Conservation (phyloP, 768 basidiomycete genomes). For the Lyophyllum semitale region DNA sequence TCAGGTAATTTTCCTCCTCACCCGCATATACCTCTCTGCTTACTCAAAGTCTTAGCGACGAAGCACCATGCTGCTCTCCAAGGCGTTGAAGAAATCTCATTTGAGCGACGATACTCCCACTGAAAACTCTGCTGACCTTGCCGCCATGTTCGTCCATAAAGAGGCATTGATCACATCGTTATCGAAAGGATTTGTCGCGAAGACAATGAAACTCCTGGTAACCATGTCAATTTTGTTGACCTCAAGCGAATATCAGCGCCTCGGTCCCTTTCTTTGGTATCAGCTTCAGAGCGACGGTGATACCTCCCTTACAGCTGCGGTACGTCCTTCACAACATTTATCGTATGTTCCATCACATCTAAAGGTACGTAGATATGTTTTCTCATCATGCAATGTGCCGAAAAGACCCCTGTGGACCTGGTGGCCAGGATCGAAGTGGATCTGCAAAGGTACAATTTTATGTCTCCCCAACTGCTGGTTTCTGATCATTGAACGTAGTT, state of each 20-base stretch:
- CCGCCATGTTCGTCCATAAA: slow-evolving; percentile 36
- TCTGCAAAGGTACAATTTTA: slow-evolving; percentile 46
- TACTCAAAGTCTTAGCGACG: slow-evolving; percentile 33
- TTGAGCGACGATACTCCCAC: slow-evolving; percentile 12
- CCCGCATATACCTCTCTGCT: slow-evolving; percentile 19
- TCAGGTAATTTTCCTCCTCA: slow-evolving; percentile 37
- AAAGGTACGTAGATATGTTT: slow-evolving; percentile 51
- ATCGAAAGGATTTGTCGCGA: slow-evolving; percentile 43
- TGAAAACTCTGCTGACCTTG: slow-evolving; percentile 29
- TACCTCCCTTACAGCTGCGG: slow-evolving; percentile 47
- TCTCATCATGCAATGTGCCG: slow-evolving; percentile 72
- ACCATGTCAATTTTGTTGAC: slow-evolving; percentile 56
- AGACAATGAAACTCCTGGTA: slow-evolving; percentile 63
- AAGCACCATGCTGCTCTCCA: slow-evolving; percentile 40
- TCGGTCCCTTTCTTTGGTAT: slow-evolving; percentile 63
- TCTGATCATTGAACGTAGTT: slow-evolving; percentile 35
- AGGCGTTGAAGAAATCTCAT: slow-evolving; percentile 22
- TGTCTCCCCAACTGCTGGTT: not conserved
- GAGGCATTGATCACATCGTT: slow-evolving; percentile 44
- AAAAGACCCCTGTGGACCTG: slow-evolving; percentile 55
- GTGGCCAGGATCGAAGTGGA: slow-evolving; percentile 53
- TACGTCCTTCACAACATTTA: slow-evolving; percentile 29
- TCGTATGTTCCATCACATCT: not conserved
- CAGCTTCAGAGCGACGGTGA: slow-evolving; percentile 47
- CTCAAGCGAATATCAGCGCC: slow-evolving; percentile 46